Conservation (phyloP, 169 alveolate genomes). For the Cyclospora cayetanensis region DNA sequence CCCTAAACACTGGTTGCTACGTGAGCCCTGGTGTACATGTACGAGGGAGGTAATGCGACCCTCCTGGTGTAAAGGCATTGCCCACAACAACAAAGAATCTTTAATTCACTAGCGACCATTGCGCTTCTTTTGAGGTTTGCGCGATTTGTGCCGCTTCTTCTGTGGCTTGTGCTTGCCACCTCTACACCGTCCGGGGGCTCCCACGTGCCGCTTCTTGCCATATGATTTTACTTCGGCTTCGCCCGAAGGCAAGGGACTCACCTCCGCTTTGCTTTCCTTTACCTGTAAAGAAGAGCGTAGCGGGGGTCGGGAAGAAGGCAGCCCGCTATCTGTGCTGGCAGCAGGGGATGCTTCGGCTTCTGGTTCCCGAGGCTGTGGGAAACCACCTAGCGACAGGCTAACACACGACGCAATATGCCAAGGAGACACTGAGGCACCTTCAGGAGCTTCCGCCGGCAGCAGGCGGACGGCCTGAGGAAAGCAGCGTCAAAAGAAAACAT, state of each 20-base stretch:
- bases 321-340: not conserved
- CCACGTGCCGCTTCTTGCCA: not conserved
- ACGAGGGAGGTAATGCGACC: too few relatives aligned
- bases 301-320: not conserved
- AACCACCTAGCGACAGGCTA: constrained; percentile 25
- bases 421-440: constrained; percentile 9
- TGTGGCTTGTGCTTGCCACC: not conserved
- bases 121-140: constrained; percentile 18
- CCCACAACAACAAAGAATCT: not conserved
- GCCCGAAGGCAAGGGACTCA: not conserved
- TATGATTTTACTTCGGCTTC: not conserved
- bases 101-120: not conserved
- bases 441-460: constrained; percentile 23
- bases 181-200: not conserved
- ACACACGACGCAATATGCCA: constrained; percentile 48
- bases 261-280: not conserved
- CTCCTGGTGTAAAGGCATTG: not conserved
- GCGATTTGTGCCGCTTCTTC: constrained; percentile 37
- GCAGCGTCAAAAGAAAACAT: not conserved
- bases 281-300: not conserved
- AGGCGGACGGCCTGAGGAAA: constrained; percentile 28
- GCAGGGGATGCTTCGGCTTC: not conserved
- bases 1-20: too few relatives aligned
- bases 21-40: not conserved
- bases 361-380: not conserved